Evolutionary conservation across 345 rosid genomes (phyloP).

Genomic region (Acer negundo): DNA sequence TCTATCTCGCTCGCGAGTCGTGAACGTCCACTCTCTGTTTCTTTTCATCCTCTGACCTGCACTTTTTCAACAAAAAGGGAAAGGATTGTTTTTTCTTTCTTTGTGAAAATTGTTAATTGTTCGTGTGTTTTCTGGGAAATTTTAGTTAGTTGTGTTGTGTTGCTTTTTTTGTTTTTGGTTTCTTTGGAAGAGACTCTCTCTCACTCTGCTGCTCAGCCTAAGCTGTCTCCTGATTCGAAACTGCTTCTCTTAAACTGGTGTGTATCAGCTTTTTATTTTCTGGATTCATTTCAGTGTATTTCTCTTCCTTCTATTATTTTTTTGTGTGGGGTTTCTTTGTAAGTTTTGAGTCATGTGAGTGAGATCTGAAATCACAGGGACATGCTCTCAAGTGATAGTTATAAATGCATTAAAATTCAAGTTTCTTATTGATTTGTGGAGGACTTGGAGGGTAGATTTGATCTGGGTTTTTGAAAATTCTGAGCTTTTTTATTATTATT

Average conservation of each 20-base stretch:
- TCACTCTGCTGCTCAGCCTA: conserved; percentile 17
- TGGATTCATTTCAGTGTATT: conserved; percentile 13
- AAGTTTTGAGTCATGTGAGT: conserved; percentile 26
- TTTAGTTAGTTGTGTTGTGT: conserved; percentile 13
- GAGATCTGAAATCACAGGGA: conserved; percentile 49
- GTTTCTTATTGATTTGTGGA: background rate
- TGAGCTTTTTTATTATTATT: background rate
- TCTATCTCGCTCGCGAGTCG: background rate
- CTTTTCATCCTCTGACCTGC: background rate
- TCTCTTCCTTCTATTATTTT: background rate
- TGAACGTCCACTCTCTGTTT: background rate
- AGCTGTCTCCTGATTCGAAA: conserved; percentile 24
- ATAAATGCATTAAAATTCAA: conserved; percentile 27
- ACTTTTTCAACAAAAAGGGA: conserved; percentile 7
- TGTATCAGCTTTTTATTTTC: conserved; percentile 29
- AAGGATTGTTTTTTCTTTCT: background rate
- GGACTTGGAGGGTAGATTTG: conserved; percentile 25
- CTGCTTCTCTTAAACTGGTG: conserved; percentile 35
- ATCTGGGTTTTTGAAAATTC: conserved; percentile 20
- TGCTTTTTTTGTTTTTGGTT: background rate
- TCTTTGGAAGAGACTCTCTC: conserved; percentile 17
- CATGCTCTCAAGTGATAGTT: conserved; percentile 12
- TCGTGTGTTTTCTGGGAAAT: conserved; percentile 27
- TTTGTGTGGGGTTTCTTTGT: conserved; percentile 33
- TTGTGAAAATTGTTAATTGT: conserved; percentile 12